Base-by-base conservation (phyloP, 2,329 filamentous ascomycete genomes). In the Pseudogymnoascus sp. region DNA sequence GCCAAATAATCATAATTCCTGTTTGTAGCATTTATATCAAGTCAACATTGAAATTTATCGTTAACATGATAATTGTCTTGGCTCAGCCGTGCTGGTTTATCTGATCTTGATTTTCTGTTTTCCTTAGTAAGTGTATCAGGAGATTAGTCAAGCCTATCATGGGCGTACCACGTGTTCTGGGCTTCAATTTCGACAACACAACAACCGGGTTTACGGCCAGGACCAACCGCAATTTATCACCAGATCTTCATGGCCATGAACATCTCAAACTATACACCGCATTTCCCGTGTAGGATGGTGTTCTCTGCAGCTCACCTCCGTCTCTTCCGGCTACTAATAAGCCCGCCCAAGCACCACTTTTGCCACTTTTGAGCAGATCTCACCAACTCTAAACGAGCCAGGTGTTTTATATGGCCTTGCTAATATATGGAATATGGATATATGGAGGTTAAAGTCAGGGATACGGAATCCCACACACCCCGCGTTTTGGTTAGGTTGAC, bases 401-500 rank as follows among this genome's bases (percentile, higher is more conserved):
- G 51, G 25, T 14, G 28, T 57, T 34, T 34, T 19, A 57, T 34
- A 57, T 57, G 28, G 51, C 28, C 28, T 13, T 34, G 7, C n/a
- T 57, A 57, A 16, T 34, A 28, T 51, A 28, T 16, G 4, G 28
- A 57, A 25, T 19, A 57, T 34, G 51, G 51, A 34, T 57, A 57
- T 57, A 57, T 34, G 11, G 16, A 19, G 51, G 25, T 34, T 57
- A 34, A 34, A 19, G n/a, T 57, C 25, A 34, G 25, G 51, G 28
- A 34, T 57, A 57, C 51, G n/a, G 51, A 57, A 57, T 57, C 51
- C 51, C 51, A 57, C 51, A 34, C 28, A 34, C 51, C 51, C 51
- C n/a, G 28, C 28, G 51, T 57, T 57, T 57, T 57, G 28, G 51
- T 57, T 57, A 57, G 51, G 8, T 8, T 57, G 51, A 31, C 25